Base-by-base conservation (phyloP, 139 green algal species). In the Auxenochlorella pyrenoidosa region DNA sequence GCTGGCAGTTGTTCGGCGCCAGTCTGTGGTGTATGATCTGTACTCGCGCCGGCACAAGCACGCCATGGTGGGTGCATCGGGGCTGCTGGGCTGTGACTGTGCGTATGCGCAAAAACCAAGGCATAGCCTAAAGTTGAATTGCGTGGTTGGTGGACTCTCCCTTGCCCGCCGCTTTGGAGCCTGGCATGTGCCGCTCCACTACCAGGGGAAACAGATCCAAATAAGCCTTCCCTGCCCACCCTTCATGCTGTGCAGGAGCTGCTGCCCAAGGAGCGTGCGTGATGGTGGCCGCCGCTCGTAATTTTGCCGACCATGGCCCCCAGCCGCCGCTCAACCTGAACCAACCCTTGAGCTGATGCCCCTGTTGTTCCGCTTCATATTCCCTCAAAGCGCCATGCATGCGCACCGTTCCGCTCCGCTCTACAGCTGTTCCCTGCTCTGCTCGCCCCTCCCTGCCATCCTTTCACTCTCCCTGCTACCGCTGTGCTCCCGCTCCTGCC, bases 11-110 rank as follows among this genome's bases (percentile, higher is more conserved):
- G 91, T 92, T 34, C 91, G 91, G 70, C 79, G 94, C 3, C 94
- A 97, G 72, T 90, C 92, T 6, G 34, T 94, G 0, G 94, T 97
- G 22, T 97, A 96, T 83, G 85, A 80, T 22, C 72, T 97, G 41
- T 97, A 95, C 83, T 93, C 89, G 18, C 85, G 93, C 30, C 93
- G 91, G 76, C 85, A 94, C 26, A 96, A 95, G 87, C 95, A 89
- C 63, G 90, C 95, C 10, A 90, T 97, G 94, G 94, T 95, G 75
- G n/a, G 28, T 68, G n/a, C 10, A 12, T 10, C 68, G 13, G 1
- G 66, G 66, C 32, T 40, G 28, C 2, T 24, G 1, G 66, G 66
- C 32, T 40, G 28, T 22, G 54, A 4, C 13, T 63, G 15, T 26
- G 54, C 18, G 54, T 26, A 26, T 63, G 54, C 3, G 3, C 12